Percentiles rank a stretch among this genome's conserved stretches.
These are phyloP conservation scores for Bruguiera parviflora DNA, from an alignment of 345 rosid species.

Conservation along the genomic window DNA sequence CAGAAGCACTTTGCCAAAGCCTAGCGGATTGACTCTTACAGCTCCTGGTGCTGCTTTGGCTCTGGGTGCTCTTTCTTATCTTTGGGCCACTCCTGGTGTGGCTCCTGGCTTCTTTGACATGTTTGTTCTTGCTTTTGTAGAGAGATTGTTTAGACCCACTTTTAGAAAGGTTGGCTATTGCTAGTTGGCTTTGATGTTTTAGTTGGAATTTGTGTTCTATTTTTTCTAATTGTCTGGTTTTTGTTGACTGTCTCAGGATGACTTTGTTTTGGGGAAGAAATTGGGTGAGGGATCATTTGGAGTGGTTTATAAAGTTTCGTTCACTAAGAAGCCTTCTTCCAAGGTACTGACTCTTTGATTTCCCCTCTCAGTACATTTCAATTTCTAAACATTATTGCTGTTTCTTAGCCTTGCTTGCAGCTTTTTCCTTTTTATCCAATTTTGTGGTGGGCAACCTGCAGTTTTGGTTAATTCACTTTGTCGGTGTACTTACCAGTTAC, in stretches of 20 bases:
- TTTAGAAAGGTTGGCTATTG: slow-evolving; percentile 53
- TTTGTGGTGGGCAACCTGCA: neutral
- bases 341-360: slow-evolving; percentile 44
- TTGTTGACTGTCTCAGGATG: slow-evolving; percentile 58
- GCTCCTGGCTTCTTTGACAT: slow-evolving; percentile 98
- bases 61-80: slow-evolving; percentile 74
- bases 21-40: slow-evolving; percentile 66
- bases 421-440: neutral
- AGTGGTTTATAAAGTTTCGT: slow-evolving; percentile 70
- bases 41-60: slow-evolving; percentile 81
- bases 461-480: slow-evolving; percentile 14
- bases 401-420: slow-evolving; percentile 5
- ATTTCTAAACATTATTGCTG: neutral
- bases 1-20: slow-evolving; percentile 87
- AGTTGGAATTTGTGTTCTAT: neutral
- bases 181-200: slow-evolving; percentile 2
- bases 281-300: slow-evolving; percentile 98
- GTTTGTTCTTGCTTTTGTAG: slow-evolving; percentile 92
- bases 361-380: neutral
- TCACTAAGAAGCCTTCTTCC: slow-evolving; percentile 58
- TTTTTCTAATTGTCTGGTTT: neutral
- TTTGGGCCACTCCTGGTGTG: slow-evolving; percentile 98
- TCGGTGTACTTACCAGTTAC: neutral
- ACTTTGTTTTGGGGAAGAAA: slow-evolving; percentile 90
- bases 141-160: slow-evolving; percentile 74